Evolutionary conservation across 179 eudicot species (phyloP), one percentile per base, ranked within the genome.

Genomic region (Silene noctiflora): DNA sequence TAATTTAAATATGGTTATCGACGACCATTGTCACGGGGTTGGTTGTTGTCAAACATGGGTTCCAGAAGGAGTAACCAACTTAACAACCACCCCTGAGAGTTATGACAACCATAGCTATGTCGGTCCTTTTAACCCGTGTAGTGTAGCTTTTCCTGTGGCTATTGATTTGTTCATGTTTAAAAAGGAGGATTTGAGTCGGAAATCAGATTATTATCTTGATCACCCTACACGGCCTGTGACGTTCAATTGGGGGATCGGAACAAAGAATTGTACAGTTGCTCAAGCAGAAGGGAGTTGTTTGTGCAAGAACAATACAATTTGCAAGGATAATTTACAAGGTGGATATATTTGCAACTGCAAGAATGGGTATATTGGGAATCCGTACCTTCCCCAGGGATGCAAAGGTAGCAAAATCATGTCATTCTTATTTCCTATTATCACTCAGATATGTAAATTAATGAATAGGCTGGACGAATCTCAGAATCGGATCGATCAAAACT

Each of bases 321-420:
- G 82, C 48, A 46, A 46, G 53, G 22, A 12, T 2, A 60, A 78
- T 73, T 42, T 67, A 1, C 76, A 46, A n/a, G 25, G 3, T 16
- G 87, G 87, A 2, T 81, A 84, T 70, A 81, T 59, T 1, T 84
- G 87, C 79, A 33, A 73, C 0, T 84, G 84, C 21, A 56, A n/a
- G 12, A 5, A 3, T 0, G 84, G 87, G 0, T 84, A 13, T 51
- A 0, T 2, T 4, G 87, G 84, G 19, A 84, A 84, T 25, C 81
- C 87, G 8, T 84, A 81, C 39, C 69, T 75, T 65, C 58, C 58
- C 10, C n/a, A 56, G 17, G 87, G 84, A 5, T 84, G 87, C 76
- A 68, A 48, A 72, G 87, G 87, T 84, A 81, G 6, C 2, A 17
- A 46, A 13, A 46, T 46, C 53, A 46, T 46, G 53, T 46, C 14